These are phyloP conservation scores for Alternaria alternata DNA, from an alignment of 2,329 filamentous ascomycete species.

Conservation along the genomic window DNA sequence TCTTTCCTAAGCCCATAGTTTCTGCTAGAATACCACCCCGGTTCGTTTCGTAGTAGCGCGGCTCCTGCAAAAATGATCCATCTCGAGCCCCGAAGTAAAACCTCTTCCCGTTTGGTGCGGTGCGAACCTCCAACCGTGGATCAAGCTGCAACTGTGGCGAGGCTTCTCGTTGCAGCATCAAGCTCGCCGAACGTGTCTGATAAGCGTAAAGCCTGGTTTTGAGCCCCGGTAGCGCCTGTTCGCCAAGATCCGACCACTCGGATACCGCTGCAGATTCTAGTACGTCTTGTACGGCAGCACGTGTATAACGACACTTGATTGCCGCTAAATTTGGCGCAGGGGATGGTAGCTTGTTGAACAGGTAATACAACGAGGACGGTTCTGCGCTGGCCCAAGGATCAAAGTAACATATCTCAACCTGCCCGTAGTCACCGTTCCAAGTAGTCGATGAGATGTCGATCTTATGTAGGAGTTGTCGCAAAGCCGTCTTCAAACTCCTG, in stretches of 20 bases:
- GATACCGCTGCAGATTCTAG: constrained; percentile 50
- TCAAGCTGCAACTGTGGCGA: constrained; percentile 72
- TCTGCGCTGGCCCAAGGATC: constrained; percentile 54
- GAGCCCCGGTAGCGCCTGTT: constrained; percentile 61
- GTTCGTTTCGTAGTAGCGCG: constrained; percentile 75
- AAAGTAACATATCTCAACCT: constrained; percentile 36
- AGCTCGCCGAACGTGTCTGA: constrained; percentile 78
- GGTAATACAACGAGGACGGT: constrained; percentile 67
- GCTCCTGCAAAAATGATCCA: constrained; percentile 69
- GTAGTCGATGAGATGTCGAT: constrained; percentile 64
- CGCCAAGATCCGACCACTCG: constrained; percentile 43
- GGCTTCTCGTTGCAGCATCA: constrained; percentile 84
- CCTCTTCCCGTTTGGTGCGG: constrained; percentile 66
- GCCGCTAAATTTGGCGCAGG: constrained; percentile 65
- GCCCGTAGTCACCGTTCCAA: constrained; percentile 62
- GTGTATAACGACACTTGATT: constrained; percentile 61
- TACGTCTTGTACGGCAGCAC: constrained; percentile 64
- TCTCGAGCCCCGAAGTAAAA: constrained; percentile 78
- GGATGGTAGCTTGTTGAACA: constrained; percentile 78
- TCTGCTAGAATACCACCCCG: constrained; percentile 82
- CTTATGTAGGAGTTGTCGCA: constrained; percentile 59
- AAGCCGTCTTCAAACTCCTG: constrained; percentile 54
- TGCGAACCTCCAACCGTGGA: constrained; percentile 70
- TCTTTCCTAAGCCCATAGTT: constrained; percentile 84
- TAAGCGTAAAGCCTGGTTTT: constrained; percentile 76